Evolutionary conservation across 2,329 filamentous ascomycete genomes (phyloP), one percentile per base, ranked within the genome.

Genomic region (Ilyonectria robusta): DNA sequence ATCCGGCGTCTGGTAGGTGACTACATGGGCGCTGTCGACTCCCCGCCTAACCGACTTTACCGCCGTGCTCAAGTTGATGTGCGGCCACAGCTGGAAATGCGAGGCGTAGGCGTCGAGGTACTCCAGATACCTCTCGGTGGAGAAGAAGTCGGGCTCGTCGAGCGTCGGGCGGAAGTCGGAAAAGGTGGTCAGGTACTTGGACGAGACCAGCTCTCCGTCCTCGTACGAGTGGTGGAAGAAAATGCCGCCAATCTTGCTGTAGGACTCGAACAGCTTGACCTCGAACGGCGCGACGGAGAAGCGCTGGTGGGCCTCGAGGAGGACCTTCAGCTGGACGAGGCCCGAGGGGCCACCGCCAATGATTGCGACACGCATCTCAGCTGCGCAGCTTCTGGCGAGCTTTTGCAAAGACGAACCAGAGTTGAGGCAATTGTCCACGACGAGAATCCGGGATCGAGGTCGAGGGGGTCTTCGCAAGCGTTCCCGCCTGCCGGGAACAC

Each of bases 151-250:
- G 2, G 81, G 79, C 13, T 79, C 78, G 2, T 81, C 77, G 5
- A 75, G 50, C 17, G 79, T 71, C 23, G 80, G 78, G 4, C 83
- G 79, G 59, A 81, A 82, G 69, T 85, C 83, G 4, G 83, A 85
- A 67, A 85, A 86, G 26, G 79, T 76, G 0, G 83, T 85, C 9
- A 85, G 76, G 50, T 82, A 82, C 68, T 83, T 84, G 10, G 82
- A 84, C 8, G 81, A 83, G 6, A 85, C 83, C 15, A 80, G 69
- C 68, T 85, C 66, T 26, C 68, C 66, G 3, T 69, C 68, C 23
- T 68, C 68, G 54, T 69, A 70, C 23, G 68, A 66, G 23, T 82
- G 79, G 60, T 83, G 78, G 29, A 78, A 75, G 66, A 85, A 85
- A 6, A 81, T 82, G 6, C 83, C 83, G 15, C 83, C 84, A 10